A percentile compares a stretch with the other conserved stretches of the same genome.
These are phyloP conservation scores for Aspergillus olivimuriae DNA, from an alignment of 495 filamentous ascomycete species.

Conservation along the genomic window DNA sequence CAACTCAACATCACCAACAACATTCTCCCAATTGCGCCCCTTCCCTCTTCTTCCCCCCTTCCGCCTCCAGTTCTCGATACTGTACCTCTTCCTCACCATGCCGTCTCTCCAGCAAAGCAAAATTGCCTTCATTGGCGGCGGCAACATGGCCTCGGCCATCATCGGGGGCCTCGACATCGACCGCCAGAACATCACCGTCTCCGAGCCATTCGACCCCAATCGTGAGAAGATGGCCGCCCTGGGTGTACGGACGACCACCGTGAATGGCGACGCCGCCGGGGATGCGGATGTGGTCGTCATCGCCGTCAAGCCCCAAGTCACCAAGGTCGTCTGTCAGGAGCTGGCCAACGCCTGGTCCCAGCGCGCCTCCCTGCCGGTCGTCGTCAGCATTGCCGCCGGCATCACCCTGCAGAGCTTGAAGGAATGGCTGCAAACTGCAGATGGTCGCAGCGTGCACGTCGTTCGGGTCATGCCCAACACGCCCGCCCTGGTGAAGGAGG, in stretches of 20 bases:
- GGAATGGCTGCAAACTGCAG: slow-evolving; percentile 24
- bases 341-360: slow-evolving; percentile 75
- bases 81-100: too few species aligned
- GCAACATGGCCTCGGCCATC: slow-evolving; percentile 42
- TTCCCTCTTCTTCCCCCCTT: too few species aligned
- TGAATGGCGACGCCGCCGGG: slow-evolving; percentile 83
- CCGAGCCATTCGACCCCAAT: slow-evolving; percentile 77
- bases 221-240: slow-evolving; percentile 85
- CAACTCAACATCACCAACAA: too few species aligned
- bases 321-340: slow-evolving; percentile 88
- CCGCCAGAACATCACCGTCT: slow-evolving; percentile 49
- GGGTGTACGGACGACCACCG: slow-evolving; percentile 75
- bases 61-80: too few species aligned
- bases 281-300: slow-evolving; percentile 85
- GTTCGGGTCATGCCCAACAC: slow-evolving; percentile 41
- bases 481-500: slow-evolving; percentile 33
- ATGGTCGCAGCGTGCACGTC: slow-evolving; percentile 23
- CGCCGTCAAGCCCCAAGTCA: slow-evolving; percentile 66
- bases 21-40: too few species aligned
- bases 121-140: slow-evolving; percentile 39
- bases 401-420: slow-evolving; percentile 32
- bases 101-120: slow-evolving; percentile 33
- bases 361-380: slow-evolving; percentile 54
- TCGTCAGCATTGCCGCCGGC: slow-evolving; percentile 37
- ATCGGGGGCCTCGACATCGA: slow-evolving; percentile 34